Conservation (phyloP, 2,329 filamentous ascomycete genomes). For the Alternaria arbusti region DNA sequence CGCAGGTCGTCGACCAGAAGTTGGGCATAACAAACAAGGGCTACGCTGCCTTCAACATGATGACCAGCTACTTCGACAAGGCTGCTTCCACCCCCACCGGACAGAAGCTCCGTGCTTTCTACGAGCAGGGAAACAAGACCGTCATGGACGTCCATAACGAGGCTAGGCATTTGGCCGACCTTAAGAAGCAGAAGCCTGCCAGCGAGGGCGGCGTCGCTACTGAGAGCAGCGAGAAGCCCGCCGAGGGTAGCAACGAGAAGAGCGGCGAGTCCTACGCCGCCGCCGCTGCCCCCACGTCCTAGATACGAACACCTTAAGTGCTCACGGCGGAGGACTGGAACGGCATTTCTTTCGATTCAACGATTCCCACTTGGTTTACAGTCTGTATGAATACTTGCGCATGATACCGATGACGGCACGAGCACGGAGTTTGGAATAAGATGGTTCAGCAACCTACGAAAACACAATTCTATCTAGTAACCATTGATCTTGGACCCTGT, state of each 20-base stretch:
- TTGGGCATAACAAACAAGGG: slow-evolving; percentile 83
- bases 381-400: slow-evolving; percentile 15
- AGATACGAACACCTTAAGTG: neutral
- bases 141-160: slow-evolving; percentile 93
- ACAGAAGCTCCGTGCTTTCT: slow-evolving; percentile 86
- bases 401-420: slow-evolving; percentile 8
- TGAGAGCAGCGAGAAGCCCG: slow-evolving; percentile 53
- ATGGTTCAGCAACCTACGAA: neutral
- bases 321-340: neutral
- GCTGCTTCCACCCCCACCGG: slow-evolving; percentile 86
- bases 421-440: slow-evolving; percentile 12
- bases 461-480: neutral
- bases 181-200: slow-evolving; percentile 67
- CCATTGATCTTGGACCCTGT: neutral
- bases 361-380: slow-evolving; percentile 19
- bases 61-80: slow-evolving; percentile 94
- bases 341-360: slow-evolving; percentile 6
- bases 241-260: slow-evolving; percentile 23
- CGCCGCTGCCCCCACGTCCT: slow-evolving; percentile 18
- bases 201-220: slow-evolving; percentile 50
- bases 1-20: slow-evolving; percentile 80
- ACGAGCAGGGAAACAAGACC: slow-evolving; percentile 82
- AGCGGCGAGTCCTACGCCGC: slow-evolving; percentile 11
- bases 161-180: slow-evolving; percentile 82
- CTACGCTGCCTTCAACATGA: slow-evolving; percentile 67